A percentile compares a stretch with the other conserved stretches of the same genome.
phyloP scores from a whole-genome alignment of 2,329 filamentous ascomycete genomes.

The Botryotinia convoluta region DNA sequence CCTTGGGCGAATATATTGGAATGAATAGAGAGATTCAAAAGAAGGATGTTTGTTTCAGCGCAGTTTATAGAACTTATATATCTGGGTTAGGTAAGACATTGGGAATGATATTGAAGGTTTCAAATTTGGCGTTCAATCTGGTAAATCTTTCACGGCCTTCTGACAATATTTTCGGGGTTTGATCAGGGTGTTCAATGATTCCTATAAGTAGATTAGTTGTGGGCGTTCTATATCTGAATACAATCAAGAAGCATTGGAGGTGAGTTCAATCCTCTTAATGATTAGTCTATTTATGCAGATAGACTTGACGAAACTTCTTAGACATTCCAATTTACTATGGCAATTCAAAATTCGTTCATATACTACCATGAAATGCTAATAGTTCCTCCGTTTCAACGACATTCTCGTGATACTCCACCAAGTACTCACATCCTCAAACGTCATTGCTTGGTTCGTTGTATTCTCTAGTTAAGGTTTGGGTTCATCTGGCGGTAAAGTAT shows the following conservation, averaged over 20 bases:
- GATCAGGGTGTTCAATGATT: not conserved
- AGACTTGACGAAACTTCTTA: not conserved
- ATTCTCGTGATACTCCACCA: too few relatives aligned
- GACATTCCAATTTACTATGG: too few relatives aligned
- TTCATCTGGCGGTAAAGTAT: not conserved
- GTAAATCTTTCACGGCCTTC: not conserved
- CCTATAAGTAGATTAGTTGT: fast-evolving
- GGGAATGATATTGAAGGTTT: not conserved
- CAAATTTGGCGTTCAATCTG: not conserved
- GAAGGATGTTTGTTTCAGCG: not conserved
- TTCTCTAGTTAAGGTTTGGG: too few relatives aligned
- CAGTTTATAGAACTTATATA: not conserved
- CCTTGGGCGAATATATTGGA: not conserved
- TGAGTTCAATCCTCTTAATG: not conserved
- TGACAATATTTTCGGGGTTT: not conserved
- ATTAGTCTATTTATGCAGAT: not conserved
- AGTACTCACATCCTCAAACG: not conserved
- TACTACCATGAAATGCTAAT: too few relatives aligned
- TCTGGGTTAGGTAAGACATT: not conserved
- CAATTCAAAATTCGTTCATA: too few relatives aligned
- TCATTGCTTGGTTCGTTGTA: not conserved
- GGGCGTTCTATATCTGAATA: not conserved
- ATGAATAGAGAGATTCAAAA: not conserved
- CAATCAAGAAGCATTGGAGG: not conserved
- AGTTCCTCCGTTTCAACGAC: too few relatives aligned